Conservation (phyloP, 1,139 yeast genomes). For the Blastobotrys capitulatus region DNA sequence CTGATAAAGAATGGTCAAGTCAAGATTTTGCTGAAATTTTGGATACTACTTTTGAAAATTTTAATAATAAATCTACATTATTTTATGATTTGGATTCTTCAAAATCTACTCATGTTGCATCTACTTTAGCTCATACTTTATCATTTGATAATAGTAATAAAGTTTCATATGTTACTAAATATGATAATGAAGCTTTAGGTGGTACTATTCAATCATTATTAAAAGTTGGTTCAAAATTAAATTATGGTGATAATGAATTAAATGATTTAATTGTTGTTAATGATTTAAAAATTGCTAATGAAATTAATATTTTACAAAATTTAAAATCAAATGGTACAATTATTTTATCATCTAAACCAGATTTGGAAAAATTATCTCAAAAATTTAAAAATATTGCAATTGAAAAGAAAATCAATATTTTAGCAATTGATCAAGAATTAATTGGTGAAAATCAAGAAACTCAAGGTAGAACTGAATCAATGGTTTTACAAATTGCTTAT, state of each 20-base stretch:
- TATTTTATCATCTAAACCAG: conserved; percentile 42
- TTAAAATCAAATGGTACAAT: conserved; percentile 54
- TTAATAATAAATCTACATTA: neutral
- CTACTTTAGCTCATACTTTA: conserved; percentile 64
- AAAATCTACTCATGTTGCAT: conserved; percentile 45
- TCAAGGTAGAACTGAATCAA: conserved; percentile 67
- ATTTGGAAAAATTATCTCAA: conserved; percentile 42
- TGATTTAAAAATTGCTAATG: conserved; percentile 47
- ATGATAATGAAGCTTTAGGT: conserved; percentile 64
- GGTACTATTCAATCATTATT: conserved; percentile 81
- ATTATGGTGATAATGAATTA: conserved; percentile 34
- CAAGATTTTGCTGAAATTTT: conserved; percentile 23
- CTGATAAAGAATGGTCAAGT: conserved; percentile 24
- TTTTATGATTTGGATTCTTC: conserved; percentile 46
- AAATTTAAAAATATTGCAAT: conserved; percentile 54
- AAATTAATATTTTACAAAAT: conserved; percentile 57
- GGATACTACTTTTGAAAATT: conserved; percentile 6
- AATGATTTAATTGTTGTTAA: conserved; percentile 65
- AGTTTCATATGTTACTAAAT: conserved; percentile 57
- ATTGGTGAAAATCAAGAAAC: conserved; percentile 46
- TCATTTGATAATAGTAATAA: conserved; percentile 56
- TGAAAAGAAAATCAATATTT: conserved; percentile 47
- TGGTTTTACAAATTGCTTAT: conserved; percentile 74
- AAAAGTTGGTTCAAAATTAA: conserved; percentile 35
- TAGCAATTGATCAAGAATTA: conserved; percentile 29